Evolutionary conservation across 495 filamentous ascomycete genomes (phyloP), one percentile per base, ranked within the genome.

Genomic region (Hypoxylon fuscum): DNA sequence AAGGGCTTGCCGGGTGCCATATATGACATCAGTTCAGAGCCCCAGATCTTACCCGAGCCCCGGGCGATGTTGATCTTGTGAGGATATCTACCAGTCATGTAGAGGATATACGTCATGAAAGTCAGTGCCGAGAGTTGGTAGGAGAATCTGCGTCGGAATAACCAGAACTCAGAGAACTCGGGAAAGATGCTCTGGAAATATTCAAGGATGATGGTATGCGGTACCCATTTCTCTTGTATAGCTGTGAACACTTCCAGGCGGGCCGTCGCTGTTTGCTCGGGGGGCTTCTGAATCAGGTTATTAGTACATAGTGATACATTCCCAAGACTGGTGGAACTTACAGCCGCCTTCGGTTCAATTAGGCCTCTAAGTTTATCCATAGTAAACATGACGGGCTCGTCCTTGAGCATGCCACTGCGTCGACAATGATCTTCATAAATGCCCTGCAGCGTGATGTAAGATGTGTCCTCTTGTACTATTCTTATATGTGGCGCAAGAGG

Each of bases 91-190:
- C 89, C 89, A 73, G 90, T 89, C 83, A 98, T 97, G 79, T 92
- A 91, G 78, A 99, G 90, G 58, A 96, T 88, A 71, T 97, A 98
- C 31, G 96, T 99, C 90, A 99, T 96, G 79, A 98, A 99, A 10
- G 93, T 96, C 52, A 97, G 83, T 1, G 93, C 88, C n/a, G 95
- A 93, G 44, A 96, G 87, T 76, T 98, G 95, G 77, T 97, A 97
- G 23, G 91, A 88, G 74, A 98, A 97, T 54, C 96, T 92, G 44
- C 93, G 87, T 38, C 94, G 88, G 89, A 99, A 99, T 34, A 98
- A 86, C 90, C 93, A 98, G 83, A 98, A 97, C 68, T 96, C 93
- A 20, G 90, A 82, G 70, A 89, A 98, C 40, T 90, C 90, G 50
- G 95, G 91, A 75, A 94, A 97, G 7, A 86, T 91, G 55, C 85